These are phyloP conservation scores for Mycena olivaceomarginata DNA, from an alignment of 768 basidiomycete species.

Conservation along the genomic window DNA sequence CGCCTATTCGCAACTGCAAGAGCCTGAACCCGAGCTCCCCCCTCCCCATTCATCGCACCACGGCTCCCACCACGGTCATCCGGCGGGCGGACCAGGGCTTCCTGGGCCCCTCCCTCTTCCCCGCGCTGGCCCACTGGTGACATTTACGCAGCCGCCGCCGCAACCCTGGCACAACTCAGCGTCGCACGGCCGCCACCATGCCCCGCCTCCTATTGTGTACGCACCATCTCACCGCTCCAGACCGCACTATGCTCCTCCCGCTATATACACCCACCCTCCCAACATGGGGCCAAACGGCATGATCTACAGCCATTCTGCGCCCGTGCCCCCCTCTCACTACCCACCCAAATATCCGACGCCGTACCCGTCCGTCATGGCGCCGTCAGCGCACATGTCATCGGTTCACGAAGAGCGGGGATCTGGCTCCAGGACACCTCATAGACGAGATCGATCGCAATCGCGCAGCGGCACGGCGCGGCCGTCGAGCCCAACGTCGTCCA, in stretches of 20 bases:
- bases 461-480: slow-evolving; percentile 32
- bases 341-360: slow-evolving; percentile 64
- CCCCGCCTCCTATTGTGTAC: slow-evolving; percentile 77
- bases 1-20: slow-evolving; percentile 52
- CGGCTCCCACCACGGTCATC: slow-evolving; percentile 50
- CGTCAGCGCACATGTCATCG: slow-evolving; percentile 57
- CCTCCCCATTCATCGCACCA: slow-evolving; percentile 57
- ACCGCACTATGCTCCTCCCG: slow-evolving; percentile 76
- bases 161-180: slow-evolving; percentile 55
- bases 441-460: slow-evolving; percentile 53
- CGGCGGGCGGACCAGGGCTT: slow-evolving; percentile 20
- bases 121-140: slow-evolving; percentile 49
- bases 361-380: slow-evolving; percentile 62
- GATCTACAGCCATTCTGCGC: slow-evolving; percentile 83
- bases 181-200: slow-evolving; percentile 54
- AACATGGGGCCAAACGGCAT: slow-evolving; percentile 75
- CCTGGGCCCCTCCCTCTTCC: slow-evolving; percentile 43
- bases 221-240: slow-evolving; percentile 70
- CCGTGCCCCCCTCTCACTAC: slow-evolving; percentile 64
- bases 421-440: slow-evolving; percentile 41
- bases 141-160: slow-evolving; percentile 63
- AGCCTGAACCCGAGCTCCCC: slow-evolving; percentile 39
- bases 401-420: slow-evolving; percentile 60
- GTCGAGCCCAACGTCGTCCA: slow-evolving; percentile 54
- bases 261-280: slow-evolving; percentile 74